Base-by-base conservation (phyloP, 768 basidiomycete genomes). In the Boletus rex-veris region DNA sequence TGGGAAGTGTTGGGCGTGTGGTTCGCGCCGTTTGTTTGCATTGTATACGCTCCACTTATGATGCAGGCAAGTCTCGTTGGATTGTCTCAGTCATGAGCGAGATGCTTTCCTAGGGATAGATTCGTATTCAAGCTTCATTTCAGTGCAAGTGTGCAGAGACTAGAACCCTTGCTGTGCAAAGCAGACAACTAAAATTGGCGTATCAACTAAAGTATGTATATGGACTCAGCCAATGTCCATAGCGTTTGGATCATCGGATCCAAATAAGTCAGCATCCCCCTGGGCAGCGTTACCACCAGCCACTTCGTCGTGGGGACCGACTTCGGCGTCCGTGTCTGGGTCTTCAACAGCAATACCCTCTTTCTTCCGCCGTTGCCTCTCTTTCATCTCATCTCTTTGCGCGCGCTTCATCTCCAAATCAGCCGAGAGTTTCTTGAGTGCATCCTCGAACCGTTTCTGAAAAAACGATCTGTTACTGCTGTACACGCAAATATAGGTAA, bases 371-470 rank as follows among this genome's bases (percentile, higher is more conserved):
- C 86, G 79, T 61, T 85, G 85, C 63, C 84, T 78, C 71, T 92
- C 90, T 62, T 83, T 84, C 67, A 92, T 72, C 61, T 88, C 88
- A 59, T 92, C 90, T 52, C 86, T 78, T 65, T 92, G 91, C 1
- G 80, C 80, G 10, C 80, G 73, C 67, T 94, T 95, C 80, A 86
- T 84, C 59, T 95, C 93, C 30, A 95, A 74, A 66, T 97, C 93
- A 35, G 84, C 81, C 11, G 85, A 81, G 45, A 97, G 77, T 71
- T 96, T 97, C 76, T 86, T 90, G 63, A 95, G 71, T 16, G 90
- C 88, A 66, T 96, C 94, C 68, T 95, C 92, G 71, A 96, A 95
- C 35, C 93, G 93, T 81, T 88, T 88, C 88, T 94, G 48, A 26
- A 5, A 62, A 18, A 47, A 54, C 54, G 11, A 30, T 21, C 36